Evolutionary conservation across 2,329 filamentous ascomycete genomes (phyloP).

Genomic region (Zymoseptoria brevis): DNA sequence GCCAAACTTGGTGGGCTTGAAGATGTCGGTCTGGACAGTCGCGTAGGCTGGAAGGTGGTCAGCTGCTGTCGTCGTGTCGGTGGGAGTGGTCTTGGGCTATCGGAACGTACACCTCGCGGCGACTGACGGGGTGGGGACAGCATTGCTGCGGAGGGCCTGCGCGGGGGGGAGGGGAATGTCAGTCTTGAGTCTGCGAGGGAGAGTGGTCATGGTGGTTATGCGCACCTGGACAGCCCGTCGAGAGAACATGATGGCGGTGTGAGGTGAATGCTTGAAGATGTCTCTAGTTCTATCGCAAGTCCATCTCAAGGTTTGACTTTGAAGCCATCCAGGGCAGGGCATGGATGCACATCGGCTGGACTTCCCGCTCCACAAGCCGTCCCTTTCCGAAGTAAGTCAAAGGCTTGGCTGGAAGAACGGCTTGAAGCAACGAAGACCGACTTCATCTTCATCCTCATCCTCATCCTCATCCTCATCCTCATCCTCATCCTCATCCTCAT

Average conservation of each 20-base stretch:
- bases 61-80: conserved; percentile 14
- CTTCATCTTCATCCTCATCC: not conserved
- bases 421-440: too few species aligned
- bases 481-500: too few species aligned
- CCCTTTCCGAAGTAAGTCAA: too few species aligned
- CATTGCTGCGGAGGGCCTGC: conserved; percentile 50
- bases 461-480: not conserved
- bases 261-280: not conserved
- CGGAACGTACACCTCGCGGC: conserved; percentile 46
- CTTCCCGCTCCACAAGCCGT: too few species aligned
- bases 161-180: conserved; percentile 2
- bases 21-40: conserved; percentile 87
- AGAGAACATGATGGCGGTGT: conserved; percentile 18
- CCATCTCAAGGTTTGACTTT: conserved; percentile 1
- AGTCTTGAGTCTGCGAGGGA: conserved; percentile 19
- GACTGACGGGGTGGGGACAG: conserved; percentile 42
- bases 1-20: conserved; percentile 98
- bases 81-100: conserved; percentile 2
- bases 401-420: too few species aligned
- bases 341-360: too few species aligned
- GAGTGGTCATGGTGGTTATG: conserved; percentile 2
- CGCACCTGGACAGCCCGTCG: conserved; percentile 19
- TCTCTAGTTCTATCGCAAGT: not conserved
- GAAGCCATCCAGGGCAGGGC: too few species aligned
- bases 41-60: conserved; percentile 49